Evolutionary conservation across 306 rosid species (phyloP).

Genomic region (Sesbania bispinosa): DNA sequence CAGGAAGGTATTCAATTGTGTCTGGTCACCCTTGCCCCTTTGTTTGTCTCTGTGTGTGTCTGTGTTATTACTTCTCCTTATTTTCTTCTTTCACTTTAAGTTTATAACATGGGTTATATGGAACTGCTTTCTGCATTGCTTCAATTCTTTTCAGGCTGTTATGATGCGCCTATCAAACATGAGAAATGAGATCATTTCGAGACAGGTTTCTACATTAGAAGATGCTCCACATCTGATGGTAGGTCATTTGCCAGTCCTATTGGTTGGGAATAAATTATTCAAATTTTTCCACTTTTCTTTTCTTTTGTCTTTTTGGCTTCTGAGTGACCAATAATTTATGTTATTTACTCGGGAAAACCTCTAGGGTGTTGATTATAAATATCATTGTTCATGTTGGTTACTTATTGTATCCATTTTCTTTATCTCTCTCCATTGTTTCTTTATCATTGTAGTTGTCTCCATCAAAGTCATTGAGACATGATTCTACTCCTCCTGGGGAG

Average conservation of each 20-base stretch:
- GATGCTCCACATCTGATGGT: slow-evolving; percentile 58
- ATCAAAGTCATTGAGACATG: slow-evolving; percentile 55
- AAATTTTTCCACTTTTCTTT: background rate
- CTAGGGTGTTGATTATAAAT: background rate
- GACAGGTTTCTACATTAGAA: slow-evolving; percentile 55
- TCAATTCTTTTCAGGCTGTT: slow-evolving; percentile 68
- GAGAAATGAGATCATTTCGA: slow-evolving; percentile 55
- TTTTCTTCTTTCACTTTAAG: slow-evolving; percentile 2
- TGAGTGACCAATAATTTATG: background rate
- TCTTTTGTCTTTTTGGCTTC: background rate
- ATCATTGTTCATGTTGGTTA: background rate
- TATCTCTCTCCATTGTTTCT: background rate
- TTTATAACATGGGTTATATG: background rate
- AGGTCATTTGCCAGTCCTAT: slow-evolving; percentile 22
- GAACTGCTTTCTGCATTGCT: slow-evolving; percentile 17
- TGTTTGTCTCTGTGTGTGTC: background rate
- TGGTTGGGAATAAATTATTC: background rate
- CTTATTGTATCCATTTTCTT: background rate
- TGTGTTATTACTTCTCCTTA: background rate
- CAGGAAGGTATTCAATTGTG: slow-evolving; percentile 56
- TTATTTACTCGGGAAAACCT: background rate
- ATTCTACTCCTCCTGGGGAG: slow-evolving; percentile 52
- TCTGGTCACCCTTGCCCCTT: background rate
- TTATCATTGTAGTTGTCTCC: slow-evolving; percentile 52
- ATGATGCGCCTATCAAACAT: slow-evolving; percentile 60